Evolutionary conservation across 2,329 filamentous ascomycete species (phyloP), one percentile per base, ranked within the genome.

Genomic region (Paracamarosporium sp.): DNA sequence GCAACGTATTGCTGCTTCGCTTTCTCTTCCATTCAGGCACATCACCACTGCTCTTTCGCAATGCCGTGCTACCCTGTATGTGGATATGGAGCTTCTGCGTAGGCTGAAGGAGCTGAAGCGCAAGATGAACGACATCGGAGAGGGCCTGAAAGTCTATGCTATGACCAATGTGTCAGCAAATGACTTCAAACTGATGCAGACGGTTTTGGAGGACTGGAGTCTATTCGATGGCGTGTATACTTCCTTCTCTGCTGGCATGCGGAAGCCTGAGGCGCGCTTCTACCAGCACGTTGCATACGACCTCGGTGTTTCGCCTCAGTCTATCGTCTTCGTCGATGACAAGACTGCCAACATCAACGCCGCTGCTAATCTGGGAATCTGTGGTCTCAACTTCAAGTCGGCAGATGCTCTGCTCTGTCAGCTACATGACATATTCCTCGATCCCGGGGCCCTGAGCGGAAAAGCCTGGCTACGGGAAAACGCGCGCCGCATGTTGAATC

Each of bases 181-280:
- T 22, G 72, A 76, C 51, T 68, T 65, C 47, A 61, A 57, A 1
- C 60, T 59, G 15, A 63, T 75, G n/a, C 59, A 60, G 33, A 44
- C 27, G 7, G 64, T 63, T 38, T 56, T 72, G 20, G 30, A 52
- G 5, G 68, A 73, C 43, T 77, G 73, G 74, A 48, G 56, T 7
- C 52, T 76, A 2, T 78, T 79, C 36, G 69, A 78, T 56, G 55
- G 47, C 22, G 65, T 76, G 3, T 78, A 75, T 51, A 70, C 72
- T 2, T 78, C 75, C 1, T 69, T 64, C 25, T 60, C 64, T 1
- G 65, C 66, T 22, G 74, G 75, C 20, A 72, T 71, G 64, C 66
- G 72, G 15, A 79, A 79, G 60, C 76, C 75, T 12, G 70, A 75
- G 22, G 56, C 65, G 4, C 54, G 57, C 3, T 79, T 76, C 61